Conservation (phyloP, 345 rosid genomes). For the Euclidium syriacum region DNA sequence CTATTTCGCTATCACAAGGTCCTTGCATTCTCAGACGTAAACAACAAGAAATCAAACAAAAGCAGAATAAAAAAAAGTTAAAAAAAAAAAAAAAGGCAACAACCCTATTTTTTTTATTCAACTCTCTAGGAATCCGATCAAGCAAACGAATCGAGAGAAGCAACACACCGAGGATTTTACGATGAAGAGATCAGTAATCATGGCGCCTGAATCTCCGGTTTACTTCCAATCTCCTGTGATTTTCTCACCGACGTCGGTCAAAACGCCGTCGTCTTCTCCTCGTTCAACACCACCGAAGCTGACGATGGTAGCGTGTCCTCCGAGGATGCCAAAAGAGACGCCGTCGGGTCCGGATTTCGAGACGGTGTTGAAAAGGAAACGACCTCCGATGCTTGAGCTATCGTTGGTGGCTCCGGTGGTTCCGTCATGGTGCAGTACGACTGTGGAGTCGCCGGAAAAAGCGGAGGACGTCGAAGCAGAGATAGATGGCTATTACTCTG, state of each 20-base stretch:
- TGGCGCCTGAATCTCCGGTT: slow-evolving; percentile 29
- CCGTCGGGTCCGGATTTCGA: background rate
- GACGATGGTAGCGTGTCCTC: slow-evolving; percentile 2
- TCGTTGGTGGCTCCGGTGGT: background rate
- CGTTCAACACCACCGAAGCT: slow-evolving; percentile 15
- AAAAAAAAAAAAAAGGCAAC: background rate
- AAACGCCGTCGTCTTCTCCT: slow-evolving; percentile 28
- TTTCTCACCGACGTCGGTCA: slow-evolving; percentile 29
- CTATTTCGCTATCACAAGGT: slow-evolving; percentile 25
- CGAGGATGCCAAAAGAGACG: slow-evolving; percentile 16
- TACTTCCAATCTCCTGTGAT: slow-evolving; percentile 16
- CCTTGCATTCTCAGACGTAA: slow-evolving; percentile 27
- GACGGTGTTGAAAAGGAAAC: slow-evolving; percentile 25
- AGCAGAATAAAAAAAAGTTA: background rate
- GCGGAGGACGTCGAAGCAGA: slow-evolving; percentile 18
- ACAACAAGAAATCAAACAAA: slow-evolving; percentile 25
- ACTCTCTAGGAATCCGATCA: slow-evolving; percentile 20
- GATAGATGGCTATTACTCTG: slow-evolving; percentile 28
- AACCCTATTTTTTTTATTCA: slow-evolving; percentile 16
- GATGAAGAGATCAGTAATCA: slow-evolving; percentile 18
- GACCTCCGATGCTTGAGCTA: slow-evolving; percentile 32
- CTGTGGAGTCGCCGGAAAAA: slow-evolving; percentile 17
- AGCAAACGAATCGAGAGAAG: slow-evolving; percentile 10
- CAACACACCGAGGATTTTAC: slow-evolving; percentile 3
- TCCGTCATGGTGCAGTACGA: slow-evolving; percentile 13